Base-by-base conservation (phyloP, 169 alveolate genomes). In the Eimeria mitis region DNA sequence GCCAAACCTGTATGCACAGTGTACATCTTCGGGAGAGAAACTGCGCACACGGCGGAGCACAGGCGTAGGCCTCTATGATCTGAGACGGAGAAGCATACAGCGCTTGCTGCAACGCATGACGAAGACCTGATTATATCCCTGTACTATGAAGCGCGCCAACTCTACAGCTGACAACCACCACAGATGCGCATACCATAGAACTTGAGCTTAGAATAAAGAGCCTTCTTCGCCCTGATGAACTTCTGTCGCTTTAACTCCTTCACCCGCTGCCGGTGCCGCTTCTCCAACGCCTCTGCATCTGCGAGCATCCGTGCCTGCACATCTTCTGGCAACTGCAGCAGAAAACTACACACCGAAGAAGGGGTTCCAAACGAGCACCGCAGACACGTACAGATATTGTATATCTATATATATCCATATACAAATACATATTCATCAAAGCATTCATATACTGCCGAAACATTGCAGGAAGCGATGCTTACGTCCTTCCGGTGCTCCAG, bases 181-280 rank as follows among this genome's bases (percentile, higher is more conserved):
- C 61, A 8, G 61, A 5, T 0, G 9, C 16, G 63, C 91, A 5
- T 85, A 85, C 91, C 91, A 42, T 37, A 85, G 21, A 85, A 85
- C 91, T 85, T 85, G 42, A 85, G 91, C 42, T 85, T 85, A 49
- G 91, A 85, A 71, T 85, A 85, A 0, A 85, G 79, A 44, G 91
- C 79, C 78, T 85, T 85, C 49, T 85, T 85, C 42, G 91, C 76
- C 63, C 63, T 28, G 2, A 85, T 59, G 78, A 85, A 85, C 78
- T 85, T 85, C 28, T 85, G 91, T 5, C 91, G 78, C 42, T 85
- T 85, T 6, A 85, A 44, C 40, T 85, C 79, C 44, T 85, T 85
- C 73, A 85, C 65, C 63, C 91, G 78, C 79, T 59, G 91, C 63
- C 91, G 76, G 78, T 85, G 91, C 61, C 31, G 91, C 59, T 85